Evolutionary conservation across 129 eudicot genomes (phyloP), one percentile per base, ranked within the genome.

Genomic region (Apium graveolens): DNA sequence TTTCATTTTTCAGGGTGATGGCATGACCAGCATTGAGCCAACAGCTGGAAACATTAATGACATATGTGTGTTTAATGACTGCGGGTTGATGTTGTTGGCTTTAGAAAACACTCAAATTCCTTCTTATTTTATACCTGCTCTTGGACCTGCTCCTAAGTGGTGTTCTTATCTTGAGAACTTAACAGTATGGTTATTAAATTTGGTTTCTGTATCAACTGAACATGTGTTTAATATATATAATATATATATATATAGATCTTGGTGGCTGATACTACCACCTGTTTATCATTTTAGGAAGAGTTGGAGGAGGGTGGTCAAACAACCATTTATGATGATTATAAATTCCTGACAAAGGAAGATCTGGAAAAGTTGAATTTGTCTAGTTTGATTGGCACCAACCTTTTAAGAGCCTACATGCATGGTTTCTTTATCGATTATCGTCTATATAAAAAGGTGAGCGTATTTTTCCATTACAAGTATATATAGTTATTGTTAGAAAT

Each of bases 91-190:
- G 82, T 78, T 88, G 79, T 85, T 95, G 89, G 98, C 97, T 66
- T 79, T 95, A 49, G 98, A 95, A 84, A 84, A 84, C 78, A 84
- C 92, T 79, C 96, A 90, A 78, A 91, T 95, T 74, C 98, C 98
- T 9, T 91, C 96, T 45, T 95, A 92, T 80, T 92, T 91, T 77
- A 80, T 95, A 79, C 98, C 98, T 62, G 86, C 96, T 65, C 91
- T 95, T 80, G 98, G 98, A 42, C 97, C 98, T 45, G 97, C 98
- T 79, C 98, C 98, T 35, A 91, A 90, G 87, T 95, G 98, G 98
- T 92, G 97, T 75, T 90, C 98, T 13, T 88, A 84, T 84, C 79
- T 95, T 44, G 98, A 95, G 76, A 90, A 87, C 84, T 53, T 95
- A 79, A 95, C 98, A 24, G 98, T 95, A 83, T 44, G 93, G 26